These are phyloP conservation scores for Biscogniauxia sp. DNA, from an alignment of 2,329 filamentous ascomycete genomes.

Conservation along the genomic window DNA sequence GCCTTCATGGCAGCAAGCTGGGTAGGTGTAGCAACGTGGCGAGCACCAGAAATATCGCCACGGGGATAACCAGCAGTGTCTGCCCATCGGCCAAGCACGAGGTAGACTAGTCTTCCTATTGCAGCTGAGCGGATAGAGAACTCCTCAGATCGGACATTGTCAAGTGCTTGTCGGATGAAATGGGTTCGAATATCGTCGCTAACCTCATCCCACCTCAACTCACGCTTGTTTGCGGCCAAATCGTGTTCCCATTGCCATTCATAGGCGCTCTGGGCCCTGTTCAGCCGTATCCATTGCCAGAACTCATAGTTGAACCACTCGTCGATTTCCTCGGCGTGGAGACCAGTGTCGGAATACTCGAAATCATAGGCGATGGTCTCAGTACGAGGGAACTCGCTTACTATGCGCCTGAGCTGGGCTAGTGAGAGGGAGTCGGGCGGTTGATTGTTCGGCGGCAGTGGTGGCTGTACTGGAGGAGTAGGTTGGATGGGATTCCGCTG, in stretches of 20 bases:
- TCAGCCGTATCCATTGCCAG: slow-evolving; percentile 77
- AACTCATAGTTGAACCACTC: slow-evolving; percentile 97
- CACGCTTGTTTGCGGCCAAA: slow-evolving; percentile 38
- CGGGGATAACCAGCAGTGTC: slow-evolving; percentile 56
- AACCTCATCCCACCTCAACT: slow-evolving; percentile 64
- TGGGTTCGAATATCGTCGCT: slow-evolving; percentile 51
- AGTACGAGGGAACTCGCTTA: slow-evolving; percentile 68
- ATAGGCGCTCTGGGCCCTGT: slow-evolving; percentile 73
- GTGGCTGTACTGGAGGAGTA: slow-evolving; percentile 29
- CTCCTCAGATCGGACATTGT: slow-evolving; percentile 44
- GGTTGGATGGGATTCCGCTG: slow-evolving; percentile 32
- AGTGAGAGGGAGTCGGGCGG: slow-evolving; percentile 71
- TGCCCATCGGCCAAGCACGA: slow-evolving; percentile 69
- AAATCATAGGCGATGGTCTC: slow-evolving; percentile 83
- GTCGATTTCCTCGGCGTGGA: slow-evolving; percentile 84
- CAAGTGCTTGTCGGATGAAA: slow-evolving; percentile 58
- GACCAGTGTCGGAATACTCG: slow-evolving; percentile 68
- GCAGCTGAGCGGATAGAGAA: slow-evolving; percentile 49
- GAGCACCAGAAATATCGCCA: slow-evolving; percentile 43
- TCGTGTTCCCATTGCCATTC: slow-evolving; percentile 70
- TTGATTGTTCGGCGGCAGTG: slow-evolving; percentile 29
- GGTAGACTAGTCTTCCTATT: slow-evolving; percentile 57
- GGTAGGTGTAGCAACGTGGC: slow-evolving; percentile 48
- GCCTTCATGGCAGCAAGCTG: slow-evolving; percentile 60
- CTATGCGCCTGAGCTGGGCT: slow-evolving; percentile 68